Percentiles rank a stretch among this genome's conserved stretches.
Evolutionary conservation across 441 rosid genomes (phyloP).

Genomic region (Aquilaria agallochum): DNA sequence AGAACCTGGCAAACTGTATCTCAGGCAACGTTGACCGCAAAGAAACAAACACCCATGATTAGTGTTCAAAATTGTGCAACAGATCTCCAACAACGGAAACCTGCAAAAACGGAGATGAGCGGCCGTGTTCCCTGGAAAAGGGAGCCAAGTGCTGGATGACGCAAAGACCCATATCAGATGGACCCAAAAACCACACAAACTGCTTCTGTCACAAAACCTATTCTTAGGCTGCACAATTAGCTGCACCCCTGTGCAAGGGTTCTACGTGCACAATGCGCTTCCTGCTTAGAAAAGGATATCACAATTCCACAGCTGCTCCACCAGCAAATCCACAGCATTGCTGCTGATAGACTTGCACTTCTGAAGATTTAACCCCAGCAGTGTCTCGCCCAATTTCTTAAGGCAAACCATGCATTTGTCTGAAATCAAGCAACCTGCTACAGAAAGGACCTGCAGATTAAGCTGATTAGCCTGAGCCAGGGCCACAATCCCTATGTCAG

Average conservation of each 20-base stretch:
- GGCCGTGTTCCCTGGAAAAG: conserved; percentile 37
- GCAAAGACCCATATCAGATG: conserved; percentile 37
- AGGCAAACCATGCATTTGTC: conserved; percentile 56
- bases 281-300: conserved; percentile 62
- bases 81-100: conserved; percentile 25
- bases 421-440: conserved; percentile 69
- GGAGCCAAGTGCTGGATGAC: conserved; percentile 23
- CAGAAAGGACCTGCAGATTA: conserved; percentile 59
- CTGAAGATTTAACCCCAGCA: conserved; percentile 76
- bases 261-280: not conserved
- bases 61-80: conserved; percentile 33
- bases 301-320: conserved; percentile 73
- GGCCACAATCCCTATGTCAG: conserved; percentile 61
- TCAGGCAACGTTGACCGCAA: conserved; percentile 38
- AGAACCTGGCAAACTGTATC: conserved; percentile 41
- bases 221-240: conserved; percentile 11
- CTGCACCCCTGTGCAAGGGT: no score
- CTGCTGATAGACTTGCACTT: conserved; percentile 65
- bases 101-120: conserved; percentile 39
- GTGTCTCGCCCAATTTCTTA: conserved; percentile 44
- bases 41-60: conserved; percentile 18
- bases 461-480: conserved; percentile 50
- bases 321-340: conserved; percentile 45
- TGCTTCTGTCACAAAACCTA: conserved; percentile 27
- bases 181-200: conserved; percentile 65